A percentile compares a stretch with the other conserved stretches of the same genome.
phyloP scores from a whole-genome alignment of 1,284 basidiomycete genomes.

The Tylopilus orsonianus region DNA sequence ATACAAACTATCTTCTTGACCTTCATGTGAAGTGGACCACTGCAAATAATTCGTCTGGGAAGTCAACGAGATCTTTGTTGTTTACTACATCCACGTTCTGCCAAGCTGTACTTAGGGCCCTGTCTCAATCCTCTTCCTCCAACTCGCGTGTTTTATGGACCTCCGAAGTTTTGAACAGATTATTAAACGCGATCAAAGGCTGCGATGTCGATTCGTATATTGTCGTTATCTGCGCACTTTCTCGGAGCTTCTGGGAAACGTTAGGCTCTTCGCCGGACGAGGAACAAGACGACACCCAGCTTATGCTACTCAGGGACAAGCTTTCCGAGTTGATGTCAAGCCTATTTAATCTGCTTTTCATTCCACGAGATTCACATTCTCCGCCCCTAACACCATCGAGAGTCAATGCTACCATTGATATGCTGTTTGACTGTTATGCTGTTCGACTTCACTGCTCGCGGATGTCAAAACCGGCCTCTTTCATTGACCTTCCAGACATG shows the following conservation, averaged over 20 bases:
- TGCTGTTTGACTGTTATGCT: constrained; percentile 21
- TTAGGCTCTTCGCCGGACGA: constrained; percentile 1
- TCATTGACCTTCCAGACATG: constrained; percentile 30
- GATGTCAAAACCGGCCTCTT: constrained; percentile 4
- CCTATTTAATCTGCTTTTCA: constrained; percentile 27
- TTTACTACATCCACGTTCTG: constrained; percentile 35
- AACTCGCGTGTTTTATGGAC: constrained; percentile 35
- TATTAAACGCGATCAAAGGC: constrained; percentile 30
- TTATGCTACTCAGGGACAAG: constrained; percentile 16
- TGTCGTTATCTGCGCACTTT: constrained; percentile 14
- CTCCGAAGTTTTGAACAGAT: constrained; percentile 38
- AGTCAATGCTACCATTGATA: constrained; percentile 18
- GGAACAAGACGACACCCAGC: constrained; percentile 2
- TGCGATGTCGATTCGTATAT: constrained; percentile 29
- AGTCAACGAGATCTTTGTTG: neutral
- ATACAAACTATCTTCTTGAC: constrained; percentile 41
- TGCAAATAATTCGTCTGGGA: constrained; percentile 4
- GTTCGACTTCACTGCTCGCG: constrained; percentile 20
- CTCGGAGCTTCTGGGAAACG: constrained; percentile 13
- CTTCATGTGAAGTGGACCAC: constrained; percentile 37
- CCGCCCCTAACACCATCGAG: constrained; percentile 3
- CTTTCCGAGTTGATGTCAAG: constrained; percentile 27
- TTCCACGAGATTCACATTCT: constrained; percentile 1
- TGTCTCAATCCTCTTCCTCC: constrained; percentile 15
- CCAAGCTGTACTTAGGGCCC: constrained; percentile 15